Conservation (phyloP, 495 filamentous ascomycete genomes). For the Aspergillus baeticus region DNA sequence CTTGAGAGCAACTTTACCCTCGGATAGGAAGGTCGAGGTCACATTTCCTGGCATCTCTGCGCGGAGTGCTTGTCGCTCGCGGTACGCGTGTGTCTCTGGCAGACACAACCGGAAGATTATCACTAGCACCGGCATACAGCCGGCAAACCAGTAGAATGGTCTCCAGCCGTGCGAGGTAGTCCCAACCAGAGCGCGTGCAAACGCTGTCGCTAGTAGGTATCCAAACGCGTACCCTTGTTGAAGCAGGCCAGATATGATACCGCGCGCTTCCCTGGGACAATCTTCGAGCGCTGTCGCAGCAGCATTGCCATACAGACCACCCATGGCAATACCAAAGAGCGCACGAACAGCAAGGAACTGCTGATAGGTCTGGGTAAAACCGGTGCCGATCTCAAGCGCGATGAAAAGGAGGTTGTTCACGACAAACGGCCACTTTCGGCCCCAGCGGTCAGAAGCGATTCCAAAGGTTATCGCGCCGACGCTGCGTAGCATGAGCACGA, state of each 20-base stretch:
- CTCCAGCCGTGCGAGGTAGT: conserved; percentile 74
- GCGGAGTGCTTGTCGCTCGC: conserved; percentile 60
- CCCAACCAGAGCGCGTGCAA: conserved; percentile 68
- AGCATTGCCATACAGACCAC: conserved; percentile 83
- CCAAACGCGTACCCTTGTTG: conserved; percentile 92
- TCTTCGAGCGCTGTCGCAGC: conserved; percentile 86
- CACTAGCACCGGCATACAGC: conserved; percentile 75
- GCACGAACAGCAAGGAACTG: conserved; percentile 79
- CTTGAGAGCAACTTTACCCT: conserved; percentile 74
- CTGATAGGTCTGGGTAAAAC: conserved; percentile 73
- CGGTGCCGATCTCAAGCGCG: conserved; percentile 73
- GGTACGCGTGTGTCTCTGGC: conserved; percentile 72
- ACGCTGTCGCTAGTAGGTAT: conserved; percentile 77
- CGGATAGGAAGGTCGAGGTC: conserved; percentile 63
- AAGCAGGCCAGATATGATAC: conserved; percentile 76
- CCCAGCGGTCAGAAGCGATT: conserved; percentile 77
- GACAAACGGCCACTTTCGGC: conserved; percentile 86
- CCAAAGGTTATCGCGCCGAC: conserved; percentile 74
- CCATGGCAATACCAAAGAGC: conserved; percentile 89
- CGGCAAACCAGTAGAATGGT: conserved; percentile 87
- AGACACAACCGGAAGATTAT: conserved; percentile 75
- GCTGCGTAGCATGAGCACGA: conserved; percentile 78
- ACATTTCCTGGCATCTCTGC: conserved; percentile 44
- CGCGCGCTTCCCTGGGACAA: conserved; percentile 69
- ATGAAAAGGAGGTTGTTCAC: conserved; percentile 83